Percentiles rank a stretch among this genome's conserved stretches.
Conservation (phyloP, 2,329 filamentous ascomycete species). For the Cladosporium sp. region DNA sequence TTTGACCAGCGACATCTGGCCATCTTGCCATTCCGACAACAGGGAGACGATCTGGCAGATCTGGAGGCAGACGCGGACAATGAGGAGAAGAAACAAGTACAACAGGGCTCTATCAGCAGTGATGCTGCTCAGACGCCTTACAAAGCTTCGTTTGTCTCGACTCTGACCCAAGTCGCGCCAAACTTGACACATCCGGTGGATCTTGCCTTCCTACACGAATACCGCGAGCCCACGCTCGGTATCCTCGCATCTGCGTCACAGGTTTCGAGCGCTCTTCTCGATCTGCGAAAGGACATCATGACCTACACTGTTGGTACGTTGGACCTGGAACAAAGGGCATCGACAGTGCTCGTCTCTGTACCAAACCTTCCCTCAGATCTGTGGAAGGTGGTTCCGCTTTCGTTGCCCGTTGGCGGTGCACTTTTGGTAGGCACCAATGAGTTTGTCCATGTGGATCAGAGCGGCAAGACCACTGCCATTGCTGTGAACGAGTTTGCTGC, state of each 20-base stretch:
- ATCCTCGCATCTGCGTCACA: slow-evolving; percentile 78
- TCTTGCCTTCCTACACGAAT: slow-evolving; percentile 91
- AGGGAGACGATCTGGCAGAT: slow-evolving; percentile 70
- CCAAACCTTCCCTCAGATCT: slow-evolving; percentile 83
- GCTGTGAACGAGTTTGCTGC: slow-evolving; percentile 90
- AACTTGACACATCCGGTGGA: slow-evolving; percentile 85
- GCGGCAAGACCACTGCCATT: slow-evolving; percentile 87
- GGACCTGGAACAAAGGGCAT: slow-evolving; percentile 88
- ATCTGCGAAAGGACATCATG: slow-evolving; percentile 78
- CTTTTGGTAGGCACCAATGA: slow-evolving; percentile 86
- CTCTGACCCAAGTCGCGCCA: slow-evolving; percentile 84
- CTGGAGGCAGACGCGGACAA: slow-evolving; percentile 86
- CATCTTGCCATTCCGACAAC: slow-evolving; percentile 87
- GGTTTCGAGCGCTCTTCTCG: slow-evolving; percentile 70
- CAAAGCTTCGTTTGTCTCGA: slow-evolving; percentile 87
- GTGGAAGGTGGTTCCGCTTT: slow-evolving; percentile 76
- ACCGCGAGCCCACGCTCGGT: slow-evolving; percentile 95
- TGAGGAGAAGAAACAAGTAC: slow-evolving; percentile 48
- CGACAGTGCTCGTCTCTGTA: slow-evolving; percentile 88
- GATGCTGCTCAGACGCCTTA: slow-evolving; percentile 65
- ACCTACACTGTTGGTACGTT: slow-evolving; percentile 94
- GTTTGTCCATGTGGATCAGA: slow-evolving; percentile 92
- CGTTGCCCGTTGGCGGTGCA: slow-evolving; percentile 83
- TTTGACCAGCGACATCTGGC: slow-evolving; percentile 88
- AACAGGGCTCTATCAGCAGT: slow-evolving; percentile 36